phyloP scores from a whole-genome alignment of 2,329 filamentous ascomycete species.

The Fusarium globosum region DNA sequence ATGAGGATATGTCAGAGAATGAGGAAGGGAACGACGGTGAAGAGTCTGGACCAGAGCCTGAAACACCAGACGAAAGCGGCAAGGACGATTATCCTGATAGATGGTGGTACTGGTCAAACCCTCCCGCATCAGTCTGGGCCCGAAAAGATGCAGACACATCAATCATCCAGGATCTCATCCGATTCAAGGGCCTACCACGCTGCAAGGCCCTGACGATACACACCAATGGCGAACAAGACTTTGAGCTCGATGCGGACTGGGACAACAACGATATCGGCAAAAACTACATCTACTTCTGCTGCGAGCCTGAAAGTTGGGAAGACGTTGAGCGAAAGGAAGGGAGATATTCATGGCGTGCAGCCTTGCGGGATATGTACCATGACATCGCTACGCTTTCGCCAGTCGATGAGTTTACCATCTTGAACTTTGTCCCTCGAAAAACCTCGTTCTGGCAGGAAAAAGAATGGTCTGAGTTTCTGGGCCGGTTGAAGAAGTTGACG shows the following conservation, averaged over 20 bases:
- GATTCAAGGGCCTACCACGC: not conserved
- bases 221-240: not conserved
- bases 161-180: not conserved
- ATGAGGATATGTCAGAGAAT: not conserved
- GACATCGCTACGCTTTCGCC: not conserved
- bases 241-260: not conserved
- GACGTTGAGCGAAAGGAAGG: not conserved
- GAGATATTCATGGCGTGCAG: not conserved
- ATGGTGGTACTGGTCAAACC: not conserved
- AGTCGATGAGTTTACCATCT: not conserved
- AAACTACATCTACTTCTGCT: constrained; percentile 7
- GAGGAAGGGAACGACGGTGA: not conserved
- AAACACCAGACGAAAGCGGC: no score
- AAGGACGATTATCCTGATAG: not conserved
- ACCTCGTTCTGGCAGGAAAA: not conserved
- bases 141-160: not conserved
- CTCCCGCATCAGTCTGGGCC: constrained; percentile 19
- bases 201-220: not conserved
- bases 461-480: constrained; percentile 3
- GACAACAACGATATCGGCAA: not conserved
- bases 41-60: not conserved
- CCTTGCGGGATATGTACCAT: constrained; percentile 4
- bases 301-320: not conserved
- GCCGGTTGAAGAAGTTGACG: not conserved
- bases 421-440: constrained; percentile 1